phyloP scores from a whole-genome alignment of 768 basidiomycete species.

The Phanerochaete sordida region DNA sequence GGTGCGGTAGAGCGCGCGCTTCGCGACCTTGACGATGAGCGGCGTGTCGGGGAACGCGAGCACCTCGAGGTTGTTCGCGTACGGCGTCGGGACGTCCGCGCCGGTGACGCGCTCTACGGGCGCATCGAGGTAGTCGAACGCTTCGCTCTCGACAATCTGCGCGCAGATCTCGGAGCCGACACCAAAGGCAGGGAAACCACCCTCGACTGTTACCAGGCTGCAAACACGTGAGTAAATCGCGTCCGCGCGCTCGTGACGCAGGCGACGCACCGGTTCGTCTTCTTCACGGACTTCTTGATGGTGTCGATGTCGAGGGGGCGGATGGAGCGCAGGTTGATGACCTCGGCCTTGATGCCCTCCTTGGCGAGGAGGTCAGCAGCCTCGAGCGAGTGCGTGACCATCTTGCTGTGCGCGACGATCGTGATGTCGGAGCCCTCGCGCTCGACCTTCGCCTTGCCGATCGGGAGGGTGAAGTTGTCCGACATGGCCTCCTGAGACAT shows the following conservation, averaged over 20 bases:
- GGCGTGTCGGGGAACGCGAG: conserved; percentile 93
- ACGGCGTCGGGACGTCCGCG: conserved; percentile 96
- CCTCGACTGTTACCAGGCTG: conserved; percentile 91
- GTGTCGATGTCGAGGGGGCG: conserved; percentile 97
- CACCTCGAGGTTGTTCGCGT: conserved; percentile 84
- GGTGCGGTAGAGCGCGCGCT: conserved; percentile 87
- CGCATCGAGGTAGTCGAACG: conserved; percentile 97
- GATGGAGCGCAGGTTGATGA: conserved; percentile 94
- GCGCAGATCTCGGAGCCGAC: conserved; percentile 99
- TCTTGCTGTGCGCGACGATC: conserved; percentile 96
- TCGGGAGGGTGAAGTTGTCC: conserved; percentile 91
- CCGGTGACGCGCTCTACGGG: conserved; percentile 98
- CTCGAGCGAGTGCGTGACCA: conserved; percentile 94
- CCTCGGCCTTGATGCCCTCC: conserved; percentile 96
- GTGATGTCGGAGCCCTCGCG: conserved; percentile 91
- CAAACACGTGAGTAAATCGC: neutral
- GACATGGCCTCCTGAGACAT: conserved; percentile 95
- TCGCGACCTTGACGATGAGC: conserved; percentile 90
- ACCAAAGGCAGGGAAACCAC: conserved; percentile 98
- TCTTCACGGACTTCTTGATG: conserved; percentile 96
- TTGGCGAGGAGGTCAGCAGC: conserved; percentile 91
- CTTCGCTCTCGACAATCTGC: conserved; percentile 95
- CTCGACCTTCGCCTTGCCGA: conserved; percentile 97
- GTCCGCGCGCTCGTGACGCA: neutral
- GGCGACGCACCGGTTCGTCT: conserved; percentile 81